These are phyloP conservation scores for Penicillium simplicissimum DNA, from an alignment of 495 filamentous ascomycete genomes.

Conservation along the genomic window DNA sequence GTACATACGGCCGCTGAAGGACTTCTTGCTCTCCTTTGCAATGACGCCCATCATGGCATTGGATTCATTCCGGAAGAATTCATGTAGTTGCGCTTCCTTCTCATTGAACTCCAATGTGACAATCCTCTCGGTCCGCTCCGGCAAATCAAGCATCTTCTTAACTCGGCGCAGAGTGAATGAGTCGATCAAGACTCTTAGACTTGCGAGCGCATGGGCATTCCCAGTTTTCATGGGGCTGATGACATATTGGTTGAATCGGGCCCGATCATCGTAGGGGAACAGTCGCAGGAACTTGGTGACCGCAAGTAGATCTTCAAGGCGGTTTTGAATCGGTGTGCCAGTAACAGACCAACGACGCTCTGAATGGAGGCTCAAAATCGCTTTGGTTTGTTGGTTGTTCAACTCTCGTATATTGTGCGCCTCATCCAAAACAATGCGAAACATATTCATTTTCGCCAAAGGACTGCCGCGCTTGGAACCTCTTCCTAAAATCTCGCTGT, in stretches of 20 bases:
- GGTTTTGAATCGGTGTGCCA: slow-evolving; percentile 88
- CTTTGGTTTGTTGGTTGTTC: slow-evolving; percentile 74
- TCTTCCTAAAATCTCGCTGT: slow-evolving; percentile 68
- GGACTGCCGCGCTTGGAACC: slow-evolving; percentile 65
- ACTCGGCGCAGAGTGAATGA: slow-evolving; percentile 88
- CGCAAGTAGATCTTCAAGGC: slow-evolving; percentile 84
- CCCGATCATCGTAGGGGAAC: slow-evolving; percentile 79
- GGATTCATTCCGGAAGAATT: slow-evolving; percentile 63
- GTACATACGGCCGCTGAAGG: slow-evolving; percentile 78
- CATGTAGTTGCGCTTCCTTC: slow-evolving; percentile 55
- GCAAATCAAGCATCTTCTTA: slow-evolving; percentile 87
- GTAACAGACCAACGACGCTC: slow-evolving; percentile 93
- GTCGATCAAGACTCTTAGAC: slow-evolving; percentile 87
- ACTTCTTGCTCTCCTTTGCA: slow-evolving; percentile 51
- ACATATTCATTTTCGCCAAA: slow-evolving; percentile 77
- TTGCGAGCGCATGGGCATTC: slow-evolving; percentile 77
- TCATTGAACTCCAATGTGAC: slow-evolving; percentile 59
- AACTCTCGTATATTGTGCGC: slow-evolving; percentile 92
- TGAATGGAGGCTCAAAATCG: slow-evolving; percentile 78
- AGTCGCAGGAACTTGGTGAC: slow-evolving; percentile 88
- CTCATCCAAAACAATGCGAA: slow-evolving; percentile 94
- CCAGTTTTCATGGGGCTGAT: slow-evolving; percentile 74
- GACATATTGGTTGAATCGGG: slow-evolving; percentile 74
- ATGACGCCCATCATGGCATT: slow-evolving; percentile 61
- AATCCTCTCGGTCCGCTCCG: slow-evolving; percentile 69